A percentile compares a stretch with the other conserved stretches of the same genome.
Conservation (phyloP, 129 eudicot species). For the Flaveria robusta region DNA sequence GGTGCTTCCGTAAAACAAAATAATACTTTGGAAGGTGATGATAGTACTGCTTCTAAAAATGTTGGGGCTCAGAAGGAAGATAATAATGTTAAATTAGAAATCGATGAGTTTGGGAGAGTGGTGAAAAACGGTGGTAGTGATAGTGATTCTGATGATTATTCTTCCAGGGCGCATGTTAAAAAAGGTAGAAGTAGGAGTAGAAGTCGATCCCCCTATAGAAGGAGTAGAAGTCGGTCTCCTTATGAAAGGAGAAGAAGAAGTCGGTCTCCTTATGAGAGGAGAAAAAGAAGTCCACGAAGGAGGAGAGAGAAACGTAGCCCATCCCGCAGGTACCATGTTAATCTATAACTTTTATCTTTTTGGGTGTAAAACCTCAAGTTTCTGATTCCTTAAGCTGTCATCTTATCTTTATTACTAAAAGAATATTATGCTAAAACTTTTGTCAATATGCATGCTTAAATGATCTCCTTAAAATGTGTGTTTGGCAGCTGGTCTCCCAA, state of each 20-base stretch:
- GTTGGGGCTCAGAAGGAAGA: slow-evolving; percentile 38
- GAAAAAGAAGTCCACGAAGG: slow-evolving; percentile 57
- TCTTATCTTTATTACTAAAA: background rate
- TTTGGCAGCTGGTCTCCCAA: slow-evolving; percentile 78
- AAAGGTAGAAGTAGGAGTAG: slow-evolving; percentile 68
- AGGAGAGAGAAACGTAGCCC: slow-evolving; percentile 71
- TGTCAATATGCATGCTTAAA: background rate
- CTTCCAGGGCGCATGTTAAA: slow-evolving; percentile 57
- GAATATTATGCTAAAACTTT: background rate
- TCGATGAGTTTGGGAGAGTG: slow-evolving; percentile 91
- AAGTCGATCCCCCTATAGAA: slow-evolving; percentile 59
- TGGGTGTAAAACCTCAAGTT: background rate
- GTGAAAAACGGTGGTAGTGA: slow-evolving; percentile 70
- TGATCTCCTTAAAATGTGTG: background rate
- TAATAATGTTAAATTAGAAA: slow-evolving; percentile 36
- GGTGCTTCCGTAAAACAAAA: slow-evolving; percentile 7
- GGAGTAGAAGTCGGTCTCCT: slow-evolving; percentile 68
- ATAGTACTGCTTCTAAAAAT: slow-evolving; percentile 24
- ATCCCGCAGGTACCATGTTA: slow-evolving; percentile 68
- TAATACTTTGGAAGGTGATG: slow-evolving; percentile 19
- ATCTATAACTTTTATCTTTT: background rate
- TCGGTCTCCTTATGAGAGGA: slow-evolving; percentile 59
- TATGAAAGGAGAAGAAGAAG: slow-evolving; percentile 57
- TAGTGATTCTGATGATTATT: slow-evolving; percentile 65
- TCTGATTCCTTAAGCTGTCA: slow-evolving; percentile 4